Evolutionary conservation across 805 yeast species (phyloP), one percentile per base, ranked within the genome.

Genomic region (Candida gorgasii): DNA sequence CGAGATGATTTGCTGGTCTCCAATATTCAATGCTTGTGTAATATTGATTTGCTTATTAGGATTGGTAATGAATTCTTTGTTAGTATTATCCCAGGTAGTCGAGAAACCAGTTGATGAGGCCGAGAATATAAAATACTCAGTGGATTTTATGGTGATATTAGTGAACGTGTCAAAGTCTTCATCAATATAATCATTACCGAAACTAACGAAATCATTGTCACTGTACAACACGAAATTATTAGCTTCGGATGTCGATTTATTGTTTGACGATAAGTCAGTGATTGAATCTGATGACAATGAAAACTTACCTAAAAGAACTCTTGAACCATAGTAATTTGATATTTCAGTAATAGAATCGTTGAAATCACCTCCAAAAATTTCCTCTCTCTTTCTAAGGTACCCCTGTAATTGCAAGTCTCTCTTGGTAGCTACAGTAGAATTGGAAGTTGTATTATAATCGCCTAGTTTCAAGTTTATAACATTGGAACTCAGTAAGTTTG

Each of bases 51-150:
- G 36, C 3, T 40, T 36, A 53, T 34, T 45, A 1, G 63, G 45
- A 18, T 58, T 49, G 1, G 52, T 47, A 11, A 67, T 59, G 76
- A 77, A 72, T 11, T 57, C 31, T 1, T 53, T 44, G 28, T 64
- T 54, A 2, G 69, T 48, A 34, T 57, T 57, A 54, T 75, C 75
- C 78, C 80, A 79, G 2, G 69, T 58, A 27, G 51, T 45, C 28
- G 51, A 63, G 9, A 52, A 47, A 2, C 54, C 48, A 5, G 59
- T 50, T 3, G 50, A 44, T 1, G 61, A 60, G 1, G 60, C 43
- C 3, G 63, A 47, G 42, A 80, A 71, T 0, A 74, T 52, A 44
- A 71, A 67, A 46, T 63, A 78, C 11, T 75, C 74, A 0, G 58
- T 53, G 3, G 57, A 65, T 30, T 70, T 58, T 29, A 75, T 53